Base-by-base conservation (phyloP, 345 rosid genomes). In the Pugionium cornutum region DNA sequence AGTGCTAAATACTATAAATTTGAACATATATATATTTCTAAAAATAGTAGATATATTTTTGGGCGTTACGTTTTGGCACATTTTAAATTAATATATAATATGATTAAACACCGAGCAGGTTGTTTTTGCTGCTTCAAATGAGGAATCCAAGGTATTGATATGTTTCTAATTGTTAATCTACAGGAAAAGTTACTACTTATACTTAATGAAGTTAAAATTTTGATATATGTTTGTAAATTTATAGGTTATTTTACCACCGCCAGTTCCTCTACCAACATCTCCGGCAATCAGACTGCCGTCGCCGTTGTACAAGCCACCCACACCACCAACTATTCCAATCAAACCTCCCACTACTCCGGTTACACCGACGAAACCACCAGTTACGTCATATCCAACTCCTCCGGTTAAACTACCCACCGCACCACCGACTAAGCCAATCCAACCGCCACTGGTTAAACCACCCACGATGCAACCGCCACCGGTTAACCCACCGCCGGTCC, bases 251-350 rank as follows among this genome's bases (percentile, higher is more conserved):
- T 35, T 67, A 61, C 73, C 73, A 56, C 46, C 73, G 25, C 46
- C 71, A 45, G 7, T 47, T 46, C 59, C 50, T 1, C 67, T 54
- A 51, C 49, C 57, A 7, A 58, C 75, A 26, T 29, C 62, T 25
- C 74, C 74, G 55, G 62, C 18, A 1, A 36, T 44, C 62, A 61
- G 53, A 51, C 59, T 65, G n/a, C 76, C 76, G 59, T 28, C 70
- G 3, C 76, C 72, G n/a, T 18, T 42, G 39, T 66, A 43, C 56
- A 73, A 52, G 43, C 71, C 72, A 50, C 62, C 76, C 35, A 18
- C 72, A 6, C 76, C 34, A 4, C 18, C 45, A 42, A 42, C 45
- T 42, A 9, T 59, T 39, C 58, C 73, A 1, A 18, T 56, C 25
- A 68, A 77, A 40, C 44, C 44, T 40, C 44, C 44, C 44, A 40